Conservation (phyloP, 768 basidiomycete genomes). For the Xerocomus potaroensis region DNA sequence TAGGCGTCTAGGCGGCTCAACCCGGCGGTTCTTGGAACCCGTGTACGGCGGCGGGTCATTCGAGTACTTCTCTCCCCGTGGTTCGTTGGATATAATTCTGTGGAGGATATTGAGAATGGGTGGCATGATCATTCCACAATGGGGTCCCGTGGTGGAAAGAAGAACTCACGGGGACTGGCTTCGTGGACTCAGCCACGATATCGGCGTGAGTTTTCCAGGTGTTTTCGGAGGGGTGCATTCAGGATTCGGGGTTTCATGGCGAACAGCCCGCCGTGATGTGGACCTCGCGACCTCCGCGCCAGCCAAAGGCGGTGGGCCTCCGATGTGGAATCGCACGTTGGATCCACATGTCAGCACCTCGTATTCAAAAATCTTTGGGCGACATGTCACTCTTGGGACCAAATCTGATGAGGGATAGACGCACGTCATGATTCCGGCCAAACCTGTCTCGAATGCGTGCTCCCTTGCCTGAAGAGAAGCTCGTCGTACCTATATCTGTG, state of each 20-base stretch:
- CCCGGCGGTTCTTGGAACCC: constrained; percentile 9
- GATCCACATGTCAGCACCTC: constrained; percentile 21
- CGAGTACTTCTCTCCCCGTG: background rate
- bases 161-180: constrained; percentile 7
- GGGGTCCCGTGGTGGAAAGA: background rate
- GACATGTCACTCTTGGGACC: background rate
- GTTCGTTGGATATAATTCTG: background rate
- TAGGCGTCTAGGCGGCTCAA: constrained; percentile 10
- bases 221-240: background rate
- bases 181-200: constrained; percentile 8
- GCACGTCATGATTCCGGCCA: constrained; percentile 10
- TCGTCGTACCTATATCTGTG: constrained; percentile 17
- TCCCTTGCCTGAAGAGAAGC: constrained; percentile 6
- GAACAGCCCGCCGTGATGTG: background rate
- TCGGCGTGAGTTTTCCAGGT: background rate
- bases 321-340: constrained; percentile 15
- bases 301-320: background rate
- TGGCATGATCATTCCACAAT: background rate
- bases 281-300: background rate
- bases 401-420: background rate
- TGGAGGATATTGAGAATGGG: background rate
- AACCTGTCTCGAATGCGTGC: constrained; percentile 12
- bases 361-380: constrained; percentile 15
- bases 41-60: constrained; percentile 13
- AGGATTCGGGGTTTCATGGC: background rate